Evolutionary conservation across 2,329 filamentous ascomycete species (phyloP).

Genomic region (Ambrosiella cleistominuta): DNA sequence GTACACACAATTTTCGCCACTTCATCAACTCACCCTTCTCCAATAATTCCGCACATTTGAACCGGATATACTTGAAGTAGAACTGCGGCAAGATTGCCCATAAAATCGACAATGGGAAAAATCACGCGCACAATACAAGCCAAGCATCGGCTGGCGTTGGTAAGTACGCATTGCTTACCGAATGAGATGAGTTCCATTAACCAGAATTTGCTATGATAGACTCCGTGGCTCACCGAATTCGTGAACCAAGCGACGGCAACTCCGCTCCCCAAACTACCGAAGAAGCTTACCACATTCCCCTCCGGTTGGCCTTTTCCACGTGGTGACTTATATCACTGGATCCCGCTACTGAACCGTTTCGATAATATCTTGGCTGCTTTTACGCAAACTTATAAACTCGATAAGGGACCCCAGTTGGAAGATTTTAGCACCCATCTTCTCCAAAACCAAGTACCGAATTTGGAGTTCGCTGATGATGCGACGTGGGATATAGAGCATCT

Average conservation of each 20-base stretch:
- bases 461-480: conserved; percentile 27
- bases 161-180: conserved; percentile 23
- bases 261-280: conserved; percentile 59
- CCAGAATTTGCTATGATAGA: conserved; percentile 32
- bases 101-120: conserved; percentile 40
- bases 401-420: conserved; percentile 60
- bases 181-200: background rate
- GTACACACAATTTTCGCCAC: no score
- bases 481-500: conserved; percentile 26
- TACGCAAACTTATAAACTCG: conserved; percentile 62
- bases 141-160: conserved; percentile 50
- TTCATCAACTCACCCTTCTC: background rate
- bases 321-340: conserved; percentile 97
- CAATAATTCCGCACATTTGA: background rate
- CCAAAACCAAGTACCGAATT: conserved; percentile 36
- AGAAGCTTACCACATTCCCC: conserved; percentile 63
- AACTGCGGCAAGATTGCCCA: background rate
- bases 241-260: conserved; percentile 51
- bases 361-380: conserved; percentile 74
- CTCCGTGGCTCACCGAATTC: conserved; percentile 71
- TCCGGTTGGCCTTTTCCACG: conserved; percentile 86
- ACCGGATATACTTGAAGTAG: background rate
- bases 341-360: conserved; percentile 81
- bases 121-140: conserved; percentile 49
- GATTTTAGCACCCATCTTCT: conserved; percentile 55